Base-by-base conservation (phyloP, 2,329 filamentous ascomycete species). In the Trichoderma sp. region DNA sequence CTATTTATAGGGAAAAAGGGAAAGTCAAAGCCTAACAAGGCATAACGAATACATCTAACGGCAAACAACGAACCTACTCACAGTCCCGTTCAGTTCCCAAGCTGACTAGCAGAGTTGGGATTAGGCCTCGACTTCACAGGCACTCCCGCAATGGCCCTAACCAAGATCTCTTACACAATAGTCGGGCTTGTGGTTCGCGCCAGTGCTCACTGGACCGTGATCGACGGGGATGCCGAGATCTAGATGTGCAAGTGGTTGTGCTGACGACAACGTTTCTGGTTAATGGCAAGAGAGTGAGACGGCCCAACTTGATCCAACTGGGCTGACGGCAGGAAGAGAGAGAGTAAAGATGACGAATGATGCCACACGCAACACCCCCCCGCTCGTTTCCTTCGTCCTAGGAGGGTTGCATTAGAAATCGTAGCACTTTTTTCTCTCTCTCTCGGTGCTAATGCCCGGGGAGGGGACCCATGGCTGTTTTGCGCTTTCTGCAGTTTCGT, bases 211-310 rank as follows among this genome's bases (percentile, higher is more conserved):
- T 21, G 24, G 56, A 58, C 57, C 28, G 66, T 53, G 66, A 70
- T 70, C 66, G 56, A 70, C 66, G 39, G 53, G 57, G 36, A 70
- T 62, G 28, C 66, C 66, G 66, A 70, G 66, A 70, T 70, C 66
- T 62, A 62, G 56, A 69, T 61, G 56, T 53, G 24, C 53, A 68
- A n/a, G n/a, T 30, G 26, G 47, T 69, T 30, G 21, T 61, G 66
- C 66, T 60, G 36, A 51, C 21, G 57, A n/a, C 39, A 32, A 36
- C 39, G n/a, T 15, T 61, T 47, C n/a, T 53, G 11, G 21, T 53
- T 58, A 70, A 70, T 53, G 57, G 18, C 6, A 34, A 53, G 18
- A 34, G n/a, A 18, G 56, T 34, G 15, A 39, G n/a, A 60, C n/a
- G 43, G 21, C 3, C 9, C 14, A 68, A 61, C 21, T 21, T 51